phyloP scores from a whole-genome alignment of 1,284 basidiomycete genomes.

The Blastosporella zonata region DNA sequence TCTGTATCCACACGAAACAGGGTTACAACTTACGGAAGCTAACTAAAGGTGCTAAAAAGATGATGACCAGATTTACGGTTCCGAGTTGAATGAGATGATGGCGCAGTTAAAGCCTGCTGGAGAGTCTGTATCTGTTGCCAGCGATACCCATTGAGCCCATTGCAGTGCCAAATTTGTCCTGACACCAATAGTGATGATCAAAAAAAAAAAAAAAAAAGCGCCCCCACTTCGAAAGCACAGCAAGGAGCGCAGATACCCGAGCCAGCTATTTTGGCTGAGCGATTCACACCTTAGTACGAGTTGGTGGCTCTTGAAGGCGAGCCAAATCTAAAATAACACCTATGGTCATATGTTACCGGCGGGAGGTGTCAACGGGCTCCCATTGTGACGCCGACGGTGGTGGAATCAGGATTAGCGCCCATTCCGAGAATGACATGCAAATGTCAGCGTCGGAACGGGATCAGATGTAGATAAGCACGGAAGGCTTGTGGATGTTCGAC shows the following conservation, averaged over 20 bases:
- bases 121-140: no score
- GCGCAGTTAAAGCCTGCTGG: no score
- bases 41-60: no score
- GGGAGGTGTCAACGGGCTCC: constrained; percentile 5
- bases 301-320: neutral
- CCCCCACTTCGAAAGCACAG: neutral
- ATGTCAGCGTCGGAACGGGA: constrained; percentile 10
- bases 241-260: neutral
- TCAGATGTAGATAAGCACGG: neutral
- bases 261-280: neutral
- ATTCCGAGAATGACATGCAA: neutral
- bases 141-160: no score
- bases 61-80: no score
- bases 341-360: constrained; percentile 7
- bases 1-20: no score
- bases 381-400: constrained; percentile 4
- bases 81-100: no score
- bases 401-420: constrained; percentile 9
- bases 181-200: no score
- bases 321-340: constrained; percentile 7
- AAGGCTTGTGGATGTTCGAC: constrained; percentile 6
- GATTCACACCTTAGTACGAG: neutral
- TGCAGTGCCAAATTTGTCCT: no score
- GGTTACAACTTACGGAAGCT: no score
- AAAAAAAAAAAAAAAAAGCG: no score